These are phyloP conservation scores for Pleurotus tuber-regium DNA, from an alignment of 768 basidiomycete genomes.

Conservation along the genomic window DNA sequence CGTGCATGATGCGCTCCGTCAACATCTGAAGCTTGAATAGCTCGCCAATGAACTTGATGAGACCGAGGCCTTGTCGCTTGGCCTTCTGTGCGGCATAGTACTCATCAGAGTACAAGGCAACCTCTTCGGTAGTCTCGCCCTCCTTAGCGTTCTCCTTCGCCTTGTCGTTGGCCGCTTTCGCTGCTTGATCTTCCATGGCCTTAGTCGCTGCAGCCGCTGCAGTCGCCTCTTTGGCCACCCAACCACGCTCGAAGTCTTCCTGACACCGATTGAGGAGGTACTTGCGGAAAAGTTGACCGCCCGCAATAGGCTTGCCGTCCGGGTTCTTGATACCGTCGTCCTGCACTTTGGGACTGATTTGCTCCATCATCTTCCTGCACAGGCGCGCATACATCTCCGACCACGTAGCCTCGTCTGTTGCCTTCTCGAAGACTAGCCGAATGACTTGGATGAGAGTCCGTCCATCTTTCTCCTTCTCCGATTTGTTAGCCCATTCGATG, in stretches of 20 bases:
- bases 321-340: conserved; percentile 81
- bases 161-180: conserved; percentile 64
- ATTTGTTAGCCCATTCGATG: conserved; percentile 92
- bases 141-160: conserved; percentile 21
- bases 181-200: conserved; percentile 81
- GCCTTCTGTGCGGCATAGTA: conserved; percentile 97
- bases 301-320: conserved; percentile 87
- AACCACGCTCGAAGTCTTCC: conserved; percentile 96
- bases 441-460: conserved; percentile 95
- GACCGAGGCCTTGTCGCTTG: conserved; percentile 93
- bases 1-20: conserved; percentile 97
- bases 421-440: conserved; percentile 94
- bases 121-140: conserved; percentile 52
- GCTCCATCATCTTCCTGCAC: conserved; percentile 95
- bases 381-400: conserved; percentile 97
- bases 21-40: conserved; percentile 99
- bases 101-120: conserved; percentile 88
- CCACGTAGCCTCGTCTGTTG: conserved; percentile 93
- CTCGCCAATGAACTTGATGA: conserved; percentile 98
- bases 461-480: conserved; percentile 88
- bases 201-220: conserved; percentile 85
- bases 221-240: conserved; percentile 85
- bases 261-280: conserved; percentile 96
- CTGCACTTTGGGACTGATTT: conserved; percentile 81
- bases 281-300: conserved; percentile 94